phyloP scores from a whole-genome alignment of 116 monocot species.

The Posidonia oceanica region DNA sequence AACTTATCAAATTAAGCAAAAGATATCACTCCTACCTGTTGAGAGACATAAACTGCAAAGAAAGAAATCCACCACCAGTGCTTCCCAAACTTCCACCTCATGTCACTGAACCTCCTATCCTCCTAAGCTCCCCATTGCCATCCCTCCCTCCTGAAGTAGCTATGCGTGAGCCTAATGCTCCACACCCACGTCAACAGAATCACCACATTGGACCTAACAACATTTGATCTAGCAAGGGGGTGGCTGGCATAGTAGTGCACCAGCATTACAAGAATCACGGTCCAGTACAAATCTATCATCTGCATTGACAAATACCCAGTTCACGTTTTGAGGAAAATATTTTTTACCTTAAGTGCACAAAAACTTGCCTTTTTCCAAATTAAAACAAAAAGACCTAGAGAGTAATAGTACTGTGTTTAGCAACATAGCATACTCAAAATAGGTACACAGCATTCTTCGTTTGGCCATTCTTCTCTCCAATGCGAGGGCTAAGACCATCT shows the following conservation, averaged over 20 bases:
- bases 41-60: conserved; percentile 74
- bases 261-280: conserved; percentile 81
- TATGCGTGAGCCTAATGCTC: conserved; percentile 85
- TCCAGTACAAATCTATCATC: conserved; percentile 97
- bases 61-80: conserved; percentile 94
- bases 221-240: conserved; percentile 29
- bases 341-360: too few relatives aligned
- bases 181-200: conserved; percentile 58
- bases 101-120: conserved; percentile 82
- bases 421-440: too few relatives aligned
- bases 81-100: conserved; percentile 53
- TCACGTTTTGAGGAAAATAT: background rate
- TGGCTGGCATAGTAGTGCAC: conserved; percentile 50
- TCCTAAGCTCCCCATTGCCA: conserved; percentile 89
- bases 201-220: conserved; percentile 42
- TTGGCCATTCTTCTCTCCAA: too few relatives aligned
- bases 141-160: conserved; percentile 84
- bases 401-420: too few relatives aligned
- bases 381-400: too few relatives aligned
- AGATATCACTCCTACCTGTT: conserved; percentile 41
- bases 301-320: conserved; percentile 16
- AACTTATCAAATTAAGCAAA: background rate
- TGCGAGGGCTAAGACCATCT: too few relatives aligned
- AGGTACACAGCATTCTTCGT: too few relatives aligned
- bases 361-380: too few relatives aligned